These are phyloP conservation scores for Neospora caninum DNA, from an alignment of 169 alveolate genomes.

Conservation along the genomic window DNA sequence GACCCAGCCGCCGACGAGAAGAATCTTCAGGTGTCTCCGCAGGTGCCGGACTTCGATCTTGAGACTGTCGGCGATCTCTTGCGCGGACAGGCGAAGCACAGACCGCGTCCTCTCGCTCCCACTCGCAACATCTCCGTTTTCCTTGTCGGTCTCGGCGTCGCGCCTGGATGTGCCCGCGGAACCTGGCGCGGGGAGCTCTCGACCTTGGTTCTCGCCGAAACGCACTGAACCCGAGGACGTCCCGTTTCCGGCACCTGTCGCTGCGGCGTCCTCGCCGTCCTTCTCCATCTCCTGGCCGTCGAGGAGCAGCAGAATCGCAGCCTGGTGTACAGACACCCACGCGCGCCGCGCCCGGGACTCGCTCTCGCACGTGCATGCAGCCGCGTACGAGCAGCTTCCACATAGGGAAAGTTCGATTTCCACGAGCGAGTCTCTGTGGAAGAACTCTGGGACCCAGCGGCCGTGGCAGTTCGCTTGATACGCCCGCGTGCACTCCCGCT, in stretches of 20 bases:
- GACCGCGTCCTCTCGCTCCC: background rate
- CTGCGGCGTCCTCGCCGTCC: background rate
- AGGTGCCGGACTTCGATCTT: background rate
- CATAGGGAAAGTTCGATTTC: background rate
- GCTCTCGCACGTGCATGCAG: background rate
- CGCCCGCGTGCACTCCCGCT: background rate
- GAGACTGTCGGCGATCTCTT: background rate
- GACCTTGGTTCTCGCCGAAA: too few species aligned
- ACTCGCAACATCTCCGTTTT: too few species aligned
- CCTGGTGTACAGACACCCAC: background rate
- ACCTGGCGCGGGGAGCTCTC: too few species aligned
- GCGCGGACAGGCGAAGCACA: background rate
- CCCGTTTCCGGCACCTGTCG: background rate
- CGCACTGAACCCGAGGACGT: too few species aligned
- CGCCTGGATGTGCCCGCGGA: too few species aligned
- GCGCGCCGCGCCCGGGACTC: background rate
- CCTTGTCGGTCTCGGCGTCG: too few species aligned
- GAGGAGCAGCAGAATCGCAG: background rate
- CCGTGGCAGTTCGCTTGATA: background rate
- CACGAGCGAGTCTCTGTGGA: slow-evolving; percentile 4
- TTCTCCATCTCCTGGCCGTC: background rate
- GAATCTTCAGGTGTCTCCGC: slow-evolving; percentile 8
- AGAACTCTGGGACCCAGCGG: background rate
- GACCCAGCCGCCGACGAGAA: background rate
- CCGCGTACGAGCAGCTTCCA: too few species aligned